phyloP scores from a whole-genome alignment of 345 rosid genomes.

The Gossypium arboreum region DNA sequence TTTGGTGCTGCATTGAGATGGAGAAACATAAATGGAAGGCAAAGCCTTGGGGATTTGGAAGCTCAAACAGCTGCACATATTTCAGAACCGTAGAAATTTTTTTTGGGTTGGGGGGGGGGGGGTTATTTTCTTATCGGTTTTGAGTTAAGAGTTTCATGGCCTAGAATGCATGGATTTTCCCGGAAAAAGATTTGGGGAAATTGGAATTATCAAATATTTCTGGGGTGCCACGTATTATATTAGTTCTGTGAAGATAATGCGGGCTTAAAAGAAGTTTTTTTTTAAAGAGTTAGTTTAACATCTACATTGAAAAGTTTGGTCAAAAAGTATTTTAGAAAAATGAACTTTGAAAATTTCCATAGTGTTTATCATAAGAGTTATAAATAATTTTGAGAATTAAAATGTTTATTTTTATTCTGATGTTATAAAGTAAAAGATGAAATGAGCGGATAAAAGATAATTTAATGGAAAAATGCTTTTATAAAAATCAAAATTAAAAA shows the following conservation, averaged over 20 bases:
- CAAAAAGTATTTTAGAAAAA: no score
- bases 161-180: slow-evolving; percentile 6
- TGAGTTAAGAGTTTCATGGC: slow-evolving; percentile 5
- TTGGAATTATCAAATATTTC: background rate
- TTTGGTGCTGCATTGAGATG: background rate
- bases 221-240: slow-evolving; percentile 5
- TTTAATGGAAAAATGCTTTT: no score
- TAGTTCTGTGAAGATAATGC: background rate
- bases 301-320: no score
- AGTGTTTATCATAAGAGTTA: no score
- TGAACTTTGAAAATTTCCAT: no score
- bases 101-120: background rate
- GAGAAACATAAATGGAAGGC: slow-evolving; percentile 12
- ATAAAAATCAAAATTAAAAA: no score
- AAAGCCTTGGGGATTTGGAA: slow-evolving; percentile 12
- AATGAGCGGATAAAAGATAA: no score
- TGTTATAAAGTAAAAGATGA: no score
- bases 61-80: slow-evolving; percentile 8
- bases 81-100: background rate
- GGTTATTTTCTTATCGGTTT: slow-evolving; percentile 4
- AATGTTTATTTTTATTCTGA: no score
- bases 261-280: no score
- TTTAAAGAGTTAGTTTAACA: no score
- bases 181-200: background rate
- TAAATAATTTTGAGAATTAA: no score